Percentiles rank a stretch among this genome's conserved stretches.
These are phyloP conservation scores for Artomyces pyxidatus DNA, from an alignment of 768 basidiomycete species.

Conservation along the genomic window DNA sequence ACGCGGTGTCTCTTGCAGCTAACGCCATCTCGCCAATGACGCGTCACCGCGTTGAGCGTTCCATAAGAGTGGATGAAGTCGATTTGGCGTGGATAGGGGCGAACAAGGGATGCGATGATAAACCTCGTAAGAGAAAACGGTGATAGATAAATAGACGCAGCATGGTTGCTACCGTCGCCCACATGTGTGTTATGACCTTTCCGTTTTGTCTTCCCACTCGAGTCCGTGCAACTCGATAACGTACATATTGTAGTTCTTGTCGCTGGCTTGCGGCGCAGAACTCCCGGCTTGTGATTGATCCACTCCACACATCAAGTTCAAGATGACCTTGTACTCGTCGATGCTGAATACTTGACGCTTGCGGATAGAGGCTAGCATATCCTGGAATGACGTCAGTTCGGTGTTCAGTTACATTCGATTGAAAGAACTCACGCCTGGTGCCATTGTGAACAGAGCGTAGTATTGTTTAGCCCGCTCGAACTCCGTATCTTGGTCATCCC, in stretches of 20 bases:
- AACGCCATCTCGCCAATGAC: constrained; percentile 20
- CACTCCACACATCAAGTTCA: constrained; percentile 83
- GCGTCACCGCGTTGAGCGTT: constrained; percentile 6
- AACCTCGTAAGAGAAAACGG: neutral
- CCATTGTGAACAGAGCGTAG: constrained; percentile 67
- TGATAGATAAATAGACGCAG: neutral
- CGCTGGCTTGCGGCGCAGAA: constrained; percentile 41
- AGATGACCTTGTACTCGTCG: constrained; percentile 89
- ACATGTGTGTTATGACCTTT: constrained; percentile 14
- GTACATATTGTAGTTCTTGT: constrained; percentile 80
- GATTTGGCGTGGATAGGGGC: constrained; percentile 29
- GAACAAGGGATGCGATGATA: neutral
- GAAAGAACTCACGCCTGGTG: constrained; percentile 55
- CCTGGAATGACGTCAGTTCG: constrained; percentile 31
- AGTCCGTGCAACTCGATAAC: constrained; percentile 84
- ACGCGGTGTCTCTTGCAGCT: constrained; percentile 25
- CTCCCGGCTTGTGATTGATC: constrained; percentile 50
- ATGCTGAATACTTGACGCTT: constrained; percentile 63
- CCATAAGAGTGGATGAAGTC: constrained; percentile 20
- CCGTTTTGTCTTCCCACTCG: constrained; percentile 45
- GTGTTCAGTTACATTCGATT: neutral
- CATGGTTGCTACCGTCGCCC: neutral
- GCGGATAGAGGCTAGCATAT: constrained; percentile 68
- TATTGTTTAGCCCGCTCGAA: constrained; percentile 74
- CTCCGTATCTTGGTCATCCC: constrained; percentile 51